These are phyloP conservation scores for Barnettozyma hawaiiensis DNA, from an alignment of 1,139 yeast genomes.

Conservation along the genomic window DNA sequence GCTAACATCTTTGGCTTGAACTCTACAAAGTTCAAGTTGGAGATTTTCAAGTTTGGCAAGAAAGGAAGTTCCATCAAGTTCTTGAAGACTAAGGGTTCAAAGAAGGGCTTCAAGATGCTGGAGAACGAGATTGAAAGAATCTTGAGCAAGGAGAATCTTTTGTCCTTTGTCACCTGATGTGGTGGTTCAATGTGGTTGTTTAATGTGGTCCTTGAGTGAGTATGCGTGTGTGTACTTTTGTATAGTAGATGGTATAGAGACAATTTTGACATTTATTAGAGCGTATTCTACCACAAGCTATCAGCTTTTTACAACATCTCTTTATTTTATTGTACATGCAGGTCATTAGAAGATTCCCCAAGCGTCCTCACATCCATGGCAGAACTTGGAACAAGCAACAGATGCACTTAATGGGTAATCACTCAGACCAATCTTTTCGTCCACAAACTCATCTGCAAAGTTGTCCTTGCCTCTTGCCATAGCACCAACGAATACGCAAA, in stretches of 20 bases:
- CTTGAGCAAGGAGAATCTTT: slow-evolving; percentile 37
- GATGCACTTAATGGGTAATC: slow-evolving; percentile 95
- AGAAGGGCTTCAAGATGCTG: slow-evolving; percentile 55
- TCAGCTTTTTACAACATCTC: background rate
- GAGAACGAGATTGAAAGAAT: slow-evolving; percentile 44
- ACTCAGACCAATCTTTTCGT: slow-evolving; percentile 92
- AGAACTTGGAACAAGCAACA: slow-evolving; percentile 95
- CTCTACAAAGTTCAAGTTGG: slow-evolving; percentile 59
- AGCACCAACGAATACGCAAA: slow-evolving; percentile 97
- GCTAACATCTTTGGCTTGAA: slow-evolving; percentile 57
- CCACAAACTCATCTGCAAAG: slow-evolving; percentile 95
- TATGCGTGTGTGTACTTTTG: background rate
- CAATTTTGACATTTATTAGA: background rate
- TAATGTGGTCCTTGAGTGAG: no score
- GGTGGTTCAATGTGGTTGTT: background rate
- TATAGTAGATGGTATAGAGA: slow-evolving; percentile 2
- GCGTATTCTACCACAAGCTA: background rate
- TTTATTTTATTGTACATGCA: background rate
- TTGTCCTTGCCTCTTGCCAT: slow-evolving; percentile 98
- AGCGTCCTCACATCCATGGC: slow-evolving; percentile 98
- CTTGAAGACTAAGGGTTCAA: slow-evolving; percentile 59
- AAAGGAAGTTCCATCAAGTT: slow-evolving; percentile 48
- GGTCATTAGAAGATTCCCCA: slow-evolving; percentile 64
- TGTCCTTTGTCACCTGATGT: slow-evolving; percentile 21
- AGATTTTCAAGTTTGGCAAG: slow-evolving; percentile 34